Evolutionary conservation across 257 asterid genomes (phyloP), one percentile per base, ranked within the genome.

Genomic region (Verbascum thapsus): DNA sequence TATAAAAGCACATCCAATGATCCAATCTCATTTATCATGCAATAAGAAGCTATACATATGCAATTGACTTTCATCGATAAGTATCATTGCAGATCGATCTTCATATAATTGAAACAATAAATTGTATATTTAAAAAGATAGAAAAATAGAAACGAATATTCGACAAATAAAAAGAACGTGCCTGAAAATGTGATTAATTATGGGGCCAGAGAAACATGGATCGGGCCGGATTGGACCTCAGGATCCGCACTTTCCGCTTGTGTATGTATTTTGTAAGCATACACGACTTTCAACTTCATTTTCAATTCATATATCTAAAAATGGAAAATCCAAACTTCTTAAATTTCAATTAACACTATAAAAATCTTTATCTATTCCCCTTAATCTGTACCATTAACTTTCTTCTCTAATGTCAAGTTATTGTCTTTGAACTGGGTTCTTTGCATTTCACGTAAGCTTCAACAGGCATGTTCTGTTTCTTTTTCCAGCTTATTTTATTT

Each of bases 211-310:
- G 41, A 45, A 61, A 45, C 23, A 75, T 66, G 85, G 90, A n/a
- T n/a, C 5, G 32, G 32, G 5, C 5, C 32, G 32, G 5, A 80
- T 73, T 83, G 82, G 79, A 79, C 59, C 74, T 66, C 68, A 49
- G 26, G 95, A 83, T 83, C 90, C 90, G 81, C 70, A 71, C 7
- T 64, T 77, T 34, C 32, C 67, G 84, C 72, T 73, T 22, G 20
- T 62, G 71, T 42, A 40, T 68, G 10, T 49, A 26, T 26, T 1
- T 26, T 26, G 32, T 26, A 26, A 1, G 5, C 5, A 26, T 26
- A 26, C 32, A 12, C 20, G 15, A 11, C 12, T 35, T 56, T 58
- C 66, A 22, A 50, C 58, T 17, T 45, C 72, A 13, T 23, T 42
- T 55, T 32, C 53, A 44, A 35, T 37, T 40, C 17, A 34, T 16